Conservation (phyloP, 768 basidiomycete species). For the Austroboletus eburneus region DNA sequence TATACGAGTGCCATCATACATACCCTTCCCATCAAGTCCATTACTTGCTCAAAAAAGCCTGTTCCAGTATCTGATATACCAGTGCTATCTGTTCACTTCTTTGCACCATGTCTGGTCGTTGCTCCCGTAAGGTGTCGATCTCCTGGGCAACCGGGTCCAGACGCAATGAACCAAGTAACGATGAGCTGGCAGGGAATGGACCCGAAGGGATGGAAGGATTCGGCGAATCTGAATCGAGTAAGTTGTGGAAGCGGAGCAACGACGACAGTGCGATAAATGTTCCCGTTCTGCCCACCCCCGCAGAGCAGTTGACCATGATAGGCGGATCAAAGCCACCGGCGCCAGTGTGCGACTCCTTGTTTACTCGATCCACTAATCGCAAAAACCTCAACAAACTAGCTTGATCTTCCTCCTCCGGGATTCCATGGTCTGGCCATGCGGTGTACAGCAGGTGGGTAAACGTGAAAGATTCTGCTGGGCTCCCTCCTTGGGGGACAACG, state of each 20-base stretch:
- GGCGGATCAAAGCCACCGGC: conserved; percentile 60
- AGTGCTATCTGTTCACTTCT: conserved; percentile 58
- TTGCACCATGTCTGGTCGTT: conserved; percentile 81
- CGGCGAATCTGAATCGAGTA: conserved; percentile 33
- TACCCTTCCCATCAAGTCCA: neutral
- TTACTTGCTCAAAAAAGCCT: conserved; percentile 20
- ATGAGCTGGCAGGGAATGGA: conserved; percentile 34
- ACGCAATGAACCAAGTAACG: conserved; percentile 55
- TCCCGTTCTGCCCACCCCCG: conserved; percentile 84
- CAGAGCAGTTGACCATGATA: conserved; percentile 79
- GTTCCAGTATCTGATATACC: conserved; percentile 57
- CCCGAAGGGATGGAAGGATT: conserved; percentile 23
- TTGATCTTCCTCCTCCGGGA: conserved; percentile 61
- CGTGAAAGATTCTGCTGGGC: conserved; percentile 34
- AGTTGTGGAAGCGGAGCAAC: conserved; percentile 58
- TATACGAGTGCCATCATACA: too few relatives aligned
- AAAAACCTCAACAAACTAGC: conserved; percentile 59
- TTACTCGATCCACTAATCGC: conserved; percentile 58
- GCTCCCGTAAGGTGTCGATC: conserved; percentile 75
- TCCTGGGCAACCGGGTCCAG: conserved; percentile 61
- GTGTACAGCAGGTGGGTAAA: conserved; percentile 72
- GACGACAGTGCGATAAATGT: conserved; percentile 81
- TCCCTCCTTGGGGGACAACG: conserved; percentile 36
- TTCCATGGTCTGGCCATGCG: conserved; percentile 83
- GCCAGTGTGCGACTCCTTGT: conserved; percentile 39